Percentiles rank a stretch among this genome's conserved stretches.
Conservation (phyloP, 176 grass and related monocot genomes). For the Bolboschoenus planiculmis region DNA sequence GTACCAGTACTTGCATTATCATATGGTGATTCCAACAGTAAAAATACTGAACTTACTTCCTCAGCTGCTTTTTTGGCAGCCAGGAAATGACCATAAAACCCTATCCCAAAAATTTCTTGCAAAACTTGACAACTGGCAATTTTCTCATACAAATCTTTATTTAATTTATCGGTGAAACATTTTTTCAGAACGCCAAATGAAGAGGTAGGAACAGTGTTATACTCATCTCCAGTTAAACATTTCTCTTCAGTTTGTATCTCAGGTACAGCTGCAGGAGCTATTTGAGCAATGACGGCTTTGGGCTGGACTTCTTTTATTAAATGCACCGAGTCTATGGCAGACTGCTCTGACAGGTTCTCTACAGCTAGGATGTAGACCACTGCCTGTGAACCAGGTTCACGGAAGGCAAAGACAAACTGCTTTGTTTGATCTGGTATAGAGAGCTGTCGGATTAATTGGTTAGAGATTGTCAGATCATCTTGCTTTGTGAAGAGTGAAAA, state of each 20-base stretch:
- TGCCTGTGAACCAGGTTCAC: constrained; percentile 43
- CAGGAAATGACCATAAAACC: constrained; percentile 81
- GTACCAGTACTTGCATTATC: constrained; percentile 31
- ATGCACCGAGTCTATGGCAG: constrained; percentile 57
- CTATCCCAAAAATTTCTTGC: constrained; percentile 86
- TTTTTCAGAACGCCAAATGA: constrained; percentile 61
- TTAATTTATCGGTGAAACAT: constrained; percentile 76
- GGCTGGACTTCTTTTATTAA: constrained; percentile 75
- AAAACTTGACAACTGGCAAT: constrained; percentile 68
- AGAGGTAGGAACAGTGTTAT: constrained; percentile 56
- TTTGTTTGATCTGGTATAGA: constrained; percentile 75
- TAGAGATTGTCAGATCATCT: constrained; percentile 65
- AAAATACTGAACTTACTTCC: constrained; percentile 50
- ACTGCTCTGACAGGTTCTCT: constrained; percentile 73
- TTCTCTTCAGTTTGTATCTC: constrained; percentile 68
- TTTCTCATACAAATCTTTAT: constrained; percentile 67
- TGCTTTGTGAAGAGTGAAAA: constrained; percentile 49
- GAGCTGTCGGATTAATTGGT: constrained; percentile 44
- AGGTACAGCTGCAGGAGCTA: constrained; percentile 43
- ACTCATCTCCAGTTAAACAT: constrained; percentile 31
- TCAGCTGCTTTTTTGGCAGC: constrained; percentile 81
- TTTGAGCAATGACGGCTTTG: constrained; percentile 62
- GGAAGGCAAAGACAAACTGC: constrained; percentile 80
- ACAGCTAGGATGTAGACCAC: constrained; percentile 82
- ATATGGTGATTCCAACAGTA: constrained; percentile 84